Evolutionary conservation across 2,329 filamentous ascomycete species (phyloP).

Genomic region (Penicillium sumatraense): DNA sequence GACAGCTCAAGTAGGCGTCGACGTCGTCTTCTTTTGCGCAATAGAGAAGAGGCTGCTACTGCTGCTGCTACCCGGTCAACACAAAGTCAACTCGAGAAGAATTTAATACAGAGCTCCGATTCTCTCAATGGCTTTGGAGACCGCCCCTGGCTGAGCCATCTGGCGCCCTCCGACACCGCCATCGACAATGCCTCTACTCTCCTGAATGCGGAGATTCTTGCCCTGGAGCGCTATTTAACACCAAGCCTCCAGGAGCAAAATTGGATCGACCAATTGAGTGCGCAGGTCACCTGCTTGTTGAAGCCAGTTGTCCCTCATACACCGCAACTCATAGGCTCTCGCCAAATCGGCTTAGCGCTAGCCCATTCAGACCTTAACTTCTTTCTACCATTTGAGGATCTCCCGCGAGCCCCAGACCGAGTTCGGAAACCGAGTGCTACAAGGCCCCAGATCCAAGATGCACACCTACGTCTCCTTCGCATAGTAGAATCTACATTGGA

Average conservation of each 20-base stretch:
- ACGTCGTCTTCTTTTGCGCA: constrained; percentile 9
- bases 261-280: constrained; percentile 29
- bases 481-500: constrained; percentile 28
- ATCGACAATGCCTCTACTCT: constrained; percentile 29
- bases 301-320: constrained; percentile 30
- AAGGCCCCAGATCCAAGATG: constrained; percentile 34
- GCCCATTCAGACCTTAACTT: constrained; percentile 62
- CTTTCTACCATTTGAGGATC: constrained; percentile 39
- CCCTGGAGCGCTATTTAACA: constrained; percentile 50
- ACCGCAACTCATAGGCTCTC: constrained; percentile 58
- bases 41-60: too few relatives aligned
- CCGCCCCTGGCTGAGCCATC: constrained; percentile 40
- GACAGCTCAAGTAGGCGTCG: constrained; percentile 4
- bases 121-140: constrained; percentile 14
- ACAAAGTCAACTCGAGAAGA: not conserved
- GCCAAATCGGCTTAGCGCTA: constrained; percentile 56
- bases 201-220: constrained; percentile 52
- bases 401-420: constrained; percentile 24
- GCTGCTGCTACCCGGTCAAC: not conserved
- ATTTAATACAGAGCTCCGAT: constrained; percentile 18
- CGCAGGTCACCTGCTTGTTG: constrained; percentile 35
- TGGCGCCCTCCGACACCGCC: constrained; percentile 12
- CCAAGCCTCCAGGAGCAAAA: constrained; percentile 49
- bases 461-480: constrained; percentile 28
- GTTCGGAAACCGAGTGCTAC: constrained; percentile 39